Evolutionary conservation across 345 rosid species (phyloP), one percentile per base, ranked within the genome.

Genomic region (Syzygium aqueum): DNA sequence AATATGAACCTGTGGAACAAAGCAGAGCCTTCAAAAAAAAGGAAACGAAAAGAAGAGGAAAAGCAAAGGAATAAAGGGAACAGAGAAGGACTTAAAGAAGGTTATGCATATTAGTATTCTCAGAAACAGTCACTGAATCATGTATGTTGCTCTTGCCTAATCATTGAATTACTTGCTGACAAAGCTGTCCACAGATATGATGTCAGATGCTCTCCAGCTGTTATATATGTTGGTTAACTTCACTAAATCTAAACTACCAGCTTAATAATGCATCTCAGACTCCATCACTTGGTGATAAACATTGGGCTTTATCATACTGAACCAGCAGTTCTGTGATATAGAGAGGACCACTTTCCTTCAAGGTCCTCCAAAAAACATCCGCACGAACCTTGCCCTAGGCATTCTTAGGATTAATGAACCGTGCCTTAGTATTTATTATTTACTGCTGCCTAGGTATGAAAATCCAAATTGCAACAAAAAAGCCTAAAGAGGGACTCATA

Each of bases 1-100:
- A 89, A 97, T 65, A 88, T 95, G 98, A 86, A 97, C 94, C 98
- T 97, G 95, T 85, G 89, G 91, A 21, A 87, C 86, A 53, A 87
- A 67, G 87, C 86, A 87, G 87, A 16, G 78, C 40, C 57, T 37
- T 77, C 33, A 80, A 23, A 49, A 56, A 56, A 87, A 59, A 9
- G 22, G 56, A 63, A 23, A 11, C 53, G 83, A 56, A 50, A 77
- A 51, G 85, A 65, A 25, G 43, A 57, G 90, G 51, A 56, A 56
- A 85, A 85, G 43, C 27, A 85, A 56, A 84, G 21, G 57, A 17
- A 84, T 40, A 33, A 84, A 53, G 57, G 85, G 53, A 84, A 17
- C 43, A 52, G 57, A 84, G 53, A 43, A 82, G 21, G 57, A 51
- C 54, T 33, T 1, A 37, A 73, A 33, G 27, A 73, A 9, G 80